These are phyloP conservation scores for Malus sieversii DNA, from an alignment of 306 rosid species.

Conservation along the genomic window DNA sequence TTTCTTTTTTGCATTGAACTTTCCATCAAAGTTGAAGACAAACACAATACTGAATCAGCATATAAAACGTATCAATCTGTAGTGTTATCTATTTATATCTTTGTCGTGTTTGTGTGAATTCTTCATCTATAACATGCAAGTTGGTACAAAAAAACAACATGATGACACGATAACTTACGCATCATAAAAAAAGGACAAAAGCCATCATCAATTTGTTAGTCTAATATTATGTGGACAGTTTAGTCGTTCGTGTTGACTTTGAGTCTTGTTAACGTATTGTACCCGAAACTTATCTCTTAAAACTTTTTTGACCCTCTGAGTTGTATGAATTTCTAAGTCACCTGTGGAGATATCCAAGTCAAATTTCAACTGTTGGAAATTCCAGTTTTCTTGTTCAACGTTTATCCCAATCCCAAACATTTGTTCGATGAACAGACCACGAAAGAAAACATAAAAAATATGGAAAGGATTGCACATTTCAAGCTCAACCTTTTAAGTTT, in stretches of 20 bases:
- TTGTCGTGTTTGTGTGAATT: no score
- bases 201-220: background rate
- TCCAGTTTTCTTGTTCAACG: background rate
- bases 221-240: no score
- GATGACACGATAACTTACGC: background rate
- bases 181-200: background rate
- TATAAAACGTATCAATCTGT: accelerated
- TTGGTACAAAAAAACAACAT: background rate
- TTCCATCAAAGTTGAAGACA: background rate
- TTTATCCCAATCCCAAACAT: background rate
- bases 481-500: background rate
- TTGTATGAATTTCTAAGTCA: background rate
- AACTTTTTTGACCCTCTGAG: background rate
- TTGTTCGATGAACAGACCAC: background rate
- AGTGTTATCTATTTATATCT: no score
- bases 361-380: background rate
- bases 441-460: background rate
- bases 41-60: no score
- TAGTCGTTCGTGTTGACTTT: background rate
- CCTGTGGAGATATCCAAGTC: background rate
- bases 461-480: background rate
- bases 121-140: background rate
- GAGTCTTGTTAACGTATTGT: background rate
- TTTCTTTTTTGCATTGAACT: no score
- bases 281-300: background rate